Conservation (phyloP, 2,329 filamentous ascomycete species). For the Colletotrichum sp. region DNA sequence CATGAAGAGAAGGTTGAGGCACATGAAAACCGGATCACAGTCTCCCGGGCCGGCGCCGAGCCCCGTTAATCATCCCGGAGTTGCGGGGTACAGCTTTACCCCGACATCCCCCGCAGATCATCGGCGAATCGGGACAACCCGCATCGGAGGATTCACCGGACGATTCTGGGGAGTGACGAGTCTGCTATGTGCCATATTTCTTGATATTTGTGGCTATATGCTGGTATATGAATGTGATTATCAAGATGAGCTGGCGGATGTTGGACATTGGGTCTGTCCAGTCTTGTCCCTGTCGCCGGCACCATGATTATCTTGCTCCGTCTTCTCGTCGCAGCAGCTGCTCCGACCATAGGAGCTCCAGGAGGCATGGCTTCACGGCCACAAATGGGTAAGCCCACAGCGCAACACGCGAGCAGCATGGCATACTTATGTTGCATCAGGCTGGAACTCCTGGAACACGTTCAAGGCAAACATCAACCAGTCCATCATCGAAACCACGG, state of each 20-base stretch:
- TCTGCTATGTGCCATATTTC: background rate
- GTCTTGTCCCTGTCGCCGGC: background rate
- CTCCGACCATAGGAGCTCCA: background rate
- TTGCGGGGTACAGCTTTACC: background rate
- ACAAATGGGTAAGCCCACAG: background rate
- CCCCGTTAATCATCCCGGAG: background rate
- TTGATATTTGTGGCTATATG: background rate
- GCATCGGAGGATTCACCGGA: background rate
- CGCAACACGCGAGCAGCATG: background rate
- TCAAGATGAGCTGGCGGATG: background rate
- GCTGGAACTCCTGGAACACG: slow-evolving; percentile 18
- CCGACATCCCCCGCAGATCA: background rate
- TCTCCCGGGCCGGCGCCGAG: background rate
- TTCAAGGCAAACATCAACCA: slow-evolving; percentile 24
- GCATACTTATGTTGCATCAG: background rate
- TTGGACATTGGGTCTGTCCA: background rate
- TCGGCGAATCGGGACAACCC: background rate
- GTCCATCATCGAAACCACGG: slow-evolving; percentile 20
- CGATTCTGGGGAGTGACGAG: background rate
- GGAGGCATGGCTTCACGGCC: background rate
- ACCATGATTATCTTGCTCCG: background rate
- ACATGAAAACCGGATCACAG: background rate
- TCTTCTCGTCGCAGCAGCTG: background rate
- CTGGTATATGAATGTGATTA: background rate
- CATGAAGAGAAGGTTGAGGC: fast-evolving